Evolutionary conservation across 2,329 filamentous ascomycete species (phyloP).

Genomic region (Pestalotiopsis sp.): DNA sequence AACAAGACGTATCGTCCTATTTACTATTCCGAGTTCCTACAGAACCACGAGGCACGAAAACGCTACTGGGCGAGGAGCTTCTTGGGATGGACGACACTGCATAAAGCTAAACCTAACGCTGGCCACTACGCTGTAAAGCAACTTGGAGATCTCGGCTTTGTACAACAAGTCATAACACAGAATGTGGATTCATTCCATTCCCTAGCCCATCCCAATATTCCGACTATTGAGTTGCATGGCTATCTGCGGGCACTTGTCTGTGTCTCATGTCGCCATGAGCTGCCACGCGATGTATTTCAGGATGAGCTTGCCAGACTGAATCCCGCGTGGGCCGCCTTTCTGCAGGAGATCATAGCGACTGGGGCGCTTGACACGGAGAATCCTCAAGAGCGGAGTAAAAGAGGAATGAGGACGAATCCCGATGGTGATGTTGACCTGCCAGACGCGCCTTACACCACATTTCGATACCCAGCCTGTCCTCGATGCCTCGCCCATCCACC

Average conservation of each 20-base stretch:
- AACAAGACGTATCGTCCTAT: conserved; percentile 91
- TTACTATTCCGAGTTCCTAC: conserved; percentile 88
- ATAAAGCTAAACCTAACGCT: conserved; percentile 77
- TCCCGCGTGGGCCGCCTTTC: conserved; percentile 80
- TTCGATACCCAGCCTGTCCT: conserved; percentile 89
- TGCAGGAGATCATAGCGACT: conserved; percentile 70
- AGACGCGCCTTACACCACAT: conserved; percentile 83
- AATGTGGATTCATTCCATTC: conserved; percentile 96
- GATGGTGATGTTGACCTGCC: conserved; percentile 94
- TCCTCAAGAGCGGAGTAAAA: conserved; percentile 66
- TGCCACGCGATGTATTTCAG: conserved; percentile 77
- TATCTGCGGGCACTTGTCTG: conserved; percentile 84
- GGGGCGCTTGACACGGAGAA: conserved; percentile 82
- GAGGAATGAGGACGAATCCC: conserved; percentile 82
- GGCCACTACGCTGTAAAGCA: conserved; percentile 78
- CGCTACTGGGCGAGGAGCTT: conserved; percentile 96
- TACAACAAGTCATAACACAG: conserved; percentile 84
- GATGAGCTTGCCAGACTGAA: conserved; percentile 76
- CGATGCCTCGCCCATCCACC: conserved; percentile 72
- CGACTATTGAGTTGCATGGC: conserved; percentile 87
- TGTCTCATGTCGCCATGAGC: conserved; percentile 74
- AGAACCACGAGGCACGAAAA: conserved; percentile 81
- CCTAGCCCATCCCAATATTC: conserved; percentile 71
- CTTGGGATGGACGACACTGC: conserved; percentile 84
- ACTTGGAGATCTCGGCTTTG: conserved; percentile 71